Evolutionary conservation across 2,329 filamentous ascomycete species (phyloP).

Genomic region (Penicillium sp.): DNA sequence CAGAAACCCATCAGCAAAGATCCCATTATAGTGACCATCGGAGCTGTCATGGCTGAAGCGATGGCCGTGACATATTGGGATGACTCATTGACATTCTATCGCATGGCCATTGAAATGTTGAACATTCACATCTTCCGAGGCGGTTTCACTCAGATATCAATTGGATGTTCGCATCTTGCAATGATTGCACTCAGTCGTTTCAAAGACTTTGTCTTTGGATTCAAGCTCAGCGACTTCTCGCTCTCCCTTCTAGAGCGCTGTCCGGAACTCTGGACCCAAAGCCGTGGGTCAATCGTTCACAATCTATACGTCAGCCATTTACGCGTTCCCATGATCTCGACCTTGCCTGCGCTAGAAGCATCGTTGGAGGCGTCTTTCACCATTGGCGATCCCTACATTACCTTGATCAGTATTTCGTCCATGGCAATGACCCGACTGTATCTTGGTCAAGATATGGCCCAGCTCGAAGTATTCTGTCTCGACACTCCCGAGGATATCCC

Average conservation of each 20-base stretch:
- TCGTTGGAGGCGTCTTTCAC: constrained; percentile 59
- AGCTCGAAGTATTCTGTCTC: constrained; percentile 59
- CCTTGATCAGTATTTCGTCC: constrained; percentile 60
- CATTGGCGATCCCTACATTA: constrained; percentile 60
- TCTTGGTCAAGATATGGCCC: constrained; percentile 58
- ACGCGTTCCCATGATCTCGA: constrained; percentile 52
- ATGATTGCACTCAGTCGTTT: constrained; percentile 60
- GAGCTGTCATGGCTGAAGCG: constrained; percentile 60
- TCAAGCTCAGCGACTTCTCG: constrained; percentile 56
- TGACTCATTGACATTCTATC: constrained; percentile 61
- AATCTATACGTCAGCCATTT: constrained; percentile 65
- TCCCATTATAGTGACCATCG: constrained; percentile 45
- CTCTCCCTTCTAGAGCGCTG: constrained; percentile 55
- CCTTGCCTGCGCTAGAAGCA: constrained; percentile 55
- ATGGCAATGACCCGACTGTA: constrained; percentile 59
- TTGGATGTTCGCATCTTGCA: constrained; percentile 61
- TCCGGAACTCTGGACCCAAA: constrained; percentile 56
- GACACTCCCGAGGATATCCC: constrained; percentile 59
- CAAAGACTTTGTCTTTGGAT: constrained; percentile 57
- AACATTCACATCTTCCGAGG: constrained; percentile 57
- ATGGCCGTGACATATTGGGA: constrained; percentile 63
- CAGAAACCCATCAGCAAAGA: constrained; percentile 46
- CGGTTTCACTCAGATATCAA: constrained; percentile 58
- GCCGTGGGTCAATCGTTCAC: constrained; percentile 58
- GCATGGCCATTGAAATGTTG: constrained; percentile 60